Percentiles rank a stretch among this genome's conserved stretches.
phyloP scores from a whole-genome alignment of 257 asterid genomes.

The Osmanthus fragrans region DNA sequence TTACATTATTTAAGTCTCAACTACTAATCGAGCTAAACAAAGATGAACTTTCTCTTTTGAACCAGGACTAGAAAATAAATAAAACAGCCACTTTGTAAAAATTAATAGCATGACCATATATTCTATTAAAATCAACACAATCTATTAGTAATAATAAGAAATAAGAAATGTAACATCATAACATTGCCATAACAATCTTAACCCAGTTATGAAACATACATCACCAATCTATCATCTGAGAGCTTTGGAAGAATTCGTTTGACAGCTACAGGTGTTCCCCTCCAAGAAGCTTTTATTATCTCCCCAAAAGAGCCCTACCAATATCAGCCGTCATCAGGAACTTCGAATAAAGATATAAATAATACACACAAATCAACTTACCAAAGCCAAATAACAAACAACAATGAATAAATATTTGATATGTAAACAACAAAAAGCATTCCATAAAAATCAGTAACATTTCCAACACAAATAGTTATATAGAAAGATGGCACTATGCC shows the following conservation, averaged over 20 bases:
- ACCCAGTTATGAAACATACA: constrained; percentile 50
- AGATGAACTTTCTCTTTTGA: neutral
- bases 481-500: neutral
- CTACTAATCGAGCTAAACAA: neutral
- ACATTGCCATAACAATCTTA: constrained; percentile 4
- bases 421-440: constrained; percentile 1
- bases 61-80: neutral
- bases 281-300: constrained; percentile 91
- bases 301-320: constrained; percentile 97
- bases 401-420: neutral
- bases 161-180: constrained; percentile 9
- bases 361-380: constrained; percentile 1
- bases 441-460: neutral
- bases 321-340: constrained; percentile 36
- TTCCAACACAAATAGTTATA: neutral
- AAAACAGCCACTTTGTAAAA: neutral
- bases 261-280: constrained; percentile 98
- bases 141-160: neutral
- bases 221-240: constrained; percentile 90
- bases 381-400: constrained; percentile 5
- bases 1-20: constrained; percentile 7
- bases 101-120: neutral
- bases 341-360: constrained; percentile 21
- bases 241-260: constrained; percentile 97
- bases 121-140: constrained; percentile 4